phyloP scores from a whole-genome alignment of 495 filamentous ascomycete genomes.

The Xylaria acuta region DNA sequence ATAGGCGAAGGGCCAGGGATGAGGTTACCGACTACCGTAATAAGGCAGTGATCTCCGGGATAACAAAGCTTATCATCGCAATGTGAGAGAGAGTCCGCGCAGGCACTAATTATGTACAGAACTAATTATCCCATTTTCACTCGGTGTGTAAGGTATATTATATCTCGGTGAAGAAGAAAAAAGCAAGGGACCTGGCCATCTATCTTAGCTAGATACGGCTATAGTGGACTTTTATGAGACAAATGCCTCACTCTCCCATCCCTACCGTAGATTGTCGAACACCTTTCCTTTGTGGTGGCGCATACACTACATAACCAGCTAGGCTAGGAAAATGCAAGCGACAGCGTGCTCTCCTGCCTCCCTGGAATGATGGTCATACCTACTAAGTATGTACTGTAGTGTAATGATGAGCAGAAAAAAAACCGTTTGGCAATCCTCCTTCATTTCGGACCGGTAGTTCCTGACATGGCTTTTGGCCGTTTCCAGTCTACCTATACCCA shows the following conservation, averaged over 20 bases:
- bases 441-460: constrained; percentile 23
- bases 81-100: not conserved
- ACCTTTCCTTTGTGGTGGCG: not conserved
- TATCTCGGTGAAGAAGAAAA: constrained; percentile 15
- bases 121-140: constrained; percentile 5
- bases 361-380: not conserved
- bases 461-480: not conserved
- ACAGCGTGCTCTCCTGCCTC: not conserved
- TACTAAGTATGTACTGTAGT: not conserved
- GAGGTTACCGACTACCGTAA: not conserved
- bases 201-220: constrained; percentile 7
- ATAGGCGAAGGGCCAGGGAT: constrained; percentile 13
- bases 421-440: not conserved
- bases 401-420: not conserved
- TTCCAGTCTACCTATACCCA: not conserved
- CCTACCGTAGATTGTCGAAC: not conserved
- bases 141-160: constrained; percentile 6
- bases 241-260: not conserved
- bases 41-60: not conserved
- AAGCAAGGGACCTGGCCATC: not conserved
- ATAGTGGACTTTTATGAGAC: constrained; percentile 8
- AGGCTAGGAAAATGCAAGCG: not conserved
- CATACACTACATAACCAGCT: not conserved
- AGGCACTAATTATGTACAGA: not conserved
- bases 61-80: constrained; percentile 1